Evolutionary conservation across 345 rosid species (phyloP).

Genomic region (Turnera subulata): DNA sequence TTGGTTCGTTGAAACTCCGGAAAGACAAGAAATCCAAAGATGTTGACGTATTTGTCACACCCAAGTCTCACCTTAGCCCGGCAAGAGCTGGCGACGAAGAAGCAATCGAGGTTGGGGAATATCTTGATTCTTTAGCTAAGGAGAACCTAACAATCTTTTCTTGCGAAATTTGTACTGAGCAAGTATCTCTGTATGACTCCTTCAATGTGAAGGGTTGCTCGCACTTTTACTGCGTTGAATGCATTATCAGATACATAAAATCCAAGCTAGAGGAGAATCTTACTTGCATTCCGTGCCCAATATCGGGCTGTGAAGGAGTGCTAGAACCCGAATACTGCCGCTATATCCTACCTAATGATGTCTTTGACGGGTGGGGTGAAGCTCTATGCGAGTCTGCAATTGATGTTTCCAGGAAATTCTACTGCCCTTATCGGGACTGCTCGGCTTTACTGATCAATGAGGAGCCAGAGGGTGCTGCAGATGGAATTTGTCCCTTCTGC

Average conservation of each 20-base stretch:
- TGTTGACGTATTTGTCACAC: too few relatives aligned
- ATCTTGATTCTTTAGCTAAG: too few relatives aligned
- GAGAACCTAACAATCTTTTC: too few relatives aligned
- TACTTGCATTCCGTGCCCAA: conserved; percentile 47
- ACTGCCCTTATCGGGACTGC: conserved; percentile 17
- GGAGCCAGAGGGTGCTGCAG: neutral
- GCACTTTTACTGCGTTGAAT: conserved; percentile 52
- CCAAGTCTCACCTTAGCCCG: too few relatives aligned
- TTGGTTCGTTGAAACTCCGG: too few relatives aligned
- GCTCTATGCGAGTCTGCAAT: conserved; percentile 50
- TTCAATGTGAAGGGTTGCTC: conserved; percentile 34
- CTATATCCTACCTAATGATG: too few relatives aligned
- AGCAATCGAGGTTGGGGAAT: too few relatives aligned
- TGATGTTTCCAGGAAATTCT: conserved; percentile 23
- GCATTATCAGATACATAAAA: conserved; percentile 44
- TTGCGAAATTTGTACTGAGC: conserved; percentile 59
- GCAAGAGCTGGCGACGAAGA: too few relatives aligned
- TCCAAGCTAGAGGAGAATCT: conserved; percentile 28
- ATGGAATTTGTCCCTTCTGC: conserved; percentile 27
- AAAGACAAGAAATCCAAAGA: too few relatives aligned
- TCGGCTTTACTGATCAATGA: conserved; percentile 5
- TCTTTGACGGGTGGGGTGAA: too few relatives aligned
- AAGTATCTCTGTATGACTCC: conserved; percentile 34
- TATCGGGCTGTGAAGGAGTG: conserved; percentile 29
- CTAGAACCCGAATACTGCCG: too few relatives aligned